Conservation (phyloP, 768 basidiomycete genomes). For the Coprinopsis cinerea region DNA sequence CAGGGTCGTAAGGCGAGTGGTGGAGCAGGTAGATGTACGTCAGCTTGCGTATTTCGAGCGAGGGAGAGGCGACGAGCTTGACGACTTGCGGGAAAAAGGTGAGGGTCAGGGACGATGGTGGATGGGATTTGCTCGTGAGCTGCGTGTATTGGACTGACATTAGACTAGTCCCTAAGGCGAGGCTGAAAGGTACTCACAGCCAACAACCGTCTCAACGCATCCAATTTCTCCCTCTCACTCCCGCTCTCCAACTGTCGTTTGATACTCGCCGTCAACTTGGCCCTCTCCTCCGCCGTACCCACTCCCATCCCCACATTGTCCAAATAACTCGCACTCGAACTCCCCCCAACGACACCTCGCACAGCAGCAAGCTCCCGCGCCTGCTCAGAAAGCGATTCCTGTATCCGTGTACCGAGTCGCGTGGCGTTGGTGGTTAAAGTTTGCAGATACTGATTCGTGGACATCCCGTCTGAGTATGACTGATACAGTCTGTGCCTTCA, state of each 20-base stretch:
- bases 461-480: too few relatives aligned
- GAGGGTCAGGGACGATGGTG: slow-evolving; percentile 75
- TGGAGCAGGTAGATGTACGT: slow-evolving; percentile 97
- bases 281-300: slow-evolving; percentile 72
- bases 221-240: slow-evolving; percentile 85
- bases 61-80: slow-evolving; percentile 90
- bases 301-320: slow-evolving; percentile 62
- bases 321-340: slow-evolving; percentile 54
- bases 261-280: slow-evolving; percentile 45
- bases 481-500: background rate
- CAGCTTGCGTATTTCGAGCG: slow-evolving; percentile 92
- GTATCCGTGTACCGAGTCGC: slow-evolving; percentile 74
- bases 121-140: slow-evolving; percentile 89
- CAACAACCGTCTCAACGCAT: slow-evolving; percentile 92
- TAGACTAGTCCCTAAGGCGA: background rate
- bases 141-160: slow-evolving; percentile 23
- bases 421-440: slow-evolving; percentile 77
- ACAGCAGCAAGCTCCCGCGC: slow-evolving; percentile 65
- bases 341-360: too few relatives aligned
- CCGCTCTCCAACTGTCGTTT: slow-evolving; percentile 82
- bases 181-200: slow-evolving; percentile 55
- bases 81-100: slow-evolving; percentile 92
- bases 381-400: slow-evolving; percentile 77
- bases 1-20: slow-evolving; percentile 90
- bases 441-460: slow-evolving; percentile 40